Base-by-base conservation (phyloP, 1,139 yeast species). In the Kurtzmaniella natalensis region DNA sequence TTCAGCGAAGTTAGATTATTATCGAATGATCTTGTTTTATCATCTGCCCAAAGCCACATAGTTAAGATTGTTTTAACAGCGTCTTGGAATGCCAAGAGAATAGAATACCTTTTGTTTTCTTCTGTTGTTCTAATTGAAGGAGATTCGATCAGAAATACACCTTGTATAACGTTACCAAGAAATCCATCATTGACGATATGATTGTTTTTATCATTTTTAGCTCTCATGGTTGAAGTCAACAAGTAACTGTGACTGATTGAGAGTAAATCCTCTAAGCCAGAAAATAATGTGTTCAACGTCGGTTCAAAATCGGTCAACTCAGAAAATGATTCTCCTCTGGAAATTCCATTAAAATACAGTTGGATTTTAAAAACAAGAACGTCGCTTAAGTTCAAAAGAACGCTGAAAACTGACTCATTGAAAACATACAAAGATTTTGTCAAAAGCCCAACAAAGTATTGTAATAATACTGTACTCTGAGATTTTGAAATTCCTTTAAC, bases 131-230 rank as follows among this genome's bases (percentile, higher is more conserved):
- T 63, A 5, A 72, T 70, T 5, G 70, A 67, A 0, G 88, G 83
- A 0, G 85, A 70, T 44, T 88, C 96, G 8, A 83, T 76, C 39
- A 80, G 83, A 50, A 89, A 86, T 0, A 88, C 96, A 3, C 95
- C 95, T 43, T 85, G 88, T 32, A 83, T 81, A 9, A 85, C 89
- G 38, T 76, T 77, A 0, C 87, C 87, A 42, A 84, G 73, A 50
- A 84, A 82, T 0, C 84, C 81, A n/a, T 40, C 36, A 10, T 24
- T 33, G 15, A 35, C 33, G 23, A 39, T 37, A 2, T 42, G 38
- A 18, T 20, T 7, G 8, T 3, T 4, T 23, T 42, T 44, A 18
- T 55, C 54, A 19, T 40, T 47, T 26, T 38, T 34, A 6, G 40
- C 34, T 22, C 44, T 50, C 27, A 59, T 41, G 50, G 66, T 51